A percentile compares a stretch with the other conserved stretches of the same genome.
These are phyloP conservation scores for Kregervanrija pseudodelftensis DNA, from an alignment of 805 yeast species.

Conservation along the genomic window DNA sequence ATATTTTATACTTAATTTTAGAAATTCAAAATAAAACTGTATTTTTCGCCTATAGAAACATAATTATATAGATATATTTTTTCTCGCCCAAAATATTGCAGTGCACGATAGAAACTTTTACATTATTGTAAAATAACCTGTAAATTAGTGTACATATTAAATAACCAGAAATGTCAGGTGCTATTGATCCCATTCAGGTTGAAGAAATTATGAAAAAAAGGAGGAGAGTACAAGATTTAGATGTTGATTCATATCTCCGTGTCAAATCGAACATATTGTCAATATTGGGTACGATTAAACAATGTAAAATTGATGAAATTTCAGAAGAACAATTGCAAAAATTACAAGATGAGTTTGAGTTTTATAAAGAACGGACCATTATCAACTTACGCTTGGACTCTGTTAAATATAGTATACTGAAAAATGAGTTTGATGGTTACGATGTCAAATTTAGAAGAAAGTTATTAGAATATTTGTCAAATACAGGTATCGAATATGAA, in stretches of 20 bases:
- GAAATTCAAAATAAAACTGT: too few relatives aligned
- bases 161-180: too few relatives aligned
- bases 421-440: constrained; percentile 11
- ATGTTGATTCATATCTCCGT: constrained; percentile 20
- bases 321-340: constrained; percentile 12
- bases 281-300: constrained; percentile 10
- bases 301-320: constrained; percentile 11
- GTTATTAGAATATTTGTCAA: constrained; percentile 15
- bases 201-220: constrained; percentile 21
- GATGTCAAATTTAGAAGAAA: constrained; percentile 15
- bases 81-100: too few relatives aligned
- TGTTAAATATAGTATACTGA: constrained; percentile 11
- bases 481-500: constrained; percentile 16
- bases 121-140: too few relatives aligned
- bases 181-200: constrained; percentile 2
- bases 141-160: too few relatives aligned
- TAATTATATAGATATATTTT: too few relatives aligned
- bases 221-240: constrained; percentile 25
- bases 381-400: constrained; percentile 16
- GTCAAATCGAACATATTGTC: constrained; percentile 16
- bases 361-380: constrained; percentile 12
- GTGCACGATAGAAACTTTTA: too few relatives aligned
- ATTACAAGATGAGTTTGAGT: constrained; percentile 13
- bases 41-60: too few relatives aligned
- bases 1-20: not conserved